Conservation (phyloP, 305 asterid species). For the Fraxinus paxiana region DNA sequence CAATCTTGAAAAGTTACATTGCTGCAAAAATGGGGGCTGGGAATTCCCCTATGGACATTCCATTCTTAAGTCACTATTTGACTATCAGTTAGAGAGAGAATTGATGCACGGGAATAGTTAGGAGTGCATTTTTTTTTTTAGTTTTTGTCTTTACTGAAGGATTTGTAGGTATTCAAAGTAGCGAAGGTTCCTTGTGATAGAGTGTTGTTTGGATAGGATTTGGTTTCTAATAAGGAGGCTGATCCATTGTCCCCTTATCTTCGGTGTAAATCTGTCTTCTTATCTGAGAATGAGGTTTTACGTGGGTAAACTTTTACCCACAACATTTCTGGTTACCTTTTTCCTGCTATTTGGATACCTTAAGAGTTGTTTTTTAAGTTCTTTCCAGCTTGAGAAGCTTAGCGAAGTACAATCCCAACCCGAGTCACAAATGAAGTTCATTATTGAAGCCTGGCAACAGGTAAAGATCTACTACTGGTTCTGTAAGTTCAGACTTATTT, state of each 20-base stretch:
- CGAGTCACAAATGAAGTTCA: constrained; percentile 72
- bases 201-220: neutral
- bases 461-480: constrained; percentile 29
- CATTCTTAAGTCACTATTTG: neutral
- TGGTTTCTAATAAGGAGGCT: neutral
- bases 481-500: neutral
- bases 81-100: neutral
- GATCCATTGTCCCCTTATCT: neutral
- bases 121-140: neutral
- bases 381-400: constrained; percentile 74
- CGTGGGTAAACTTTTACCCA: neutral
- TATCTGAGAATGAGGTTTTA: neutral
- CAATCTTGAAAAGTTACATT: neutral
- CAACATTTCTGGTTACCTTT: neutral
- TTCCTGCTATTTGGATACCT: constrained; percentile 8
- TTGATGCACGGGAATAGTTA: neutral
- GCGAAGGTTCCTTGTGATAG: neutral
- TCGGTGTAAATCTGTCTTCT: neutral
- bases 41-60: neutral
- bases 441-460: constrained; percentile 91
- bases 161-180: neutral
- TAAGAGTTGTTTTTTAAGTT: constrained; percentile 4
- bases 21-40: neutral
- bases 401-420: constrained; percentile 73
- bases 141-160: neutral